Evolutionary conservation across 768 basidiomycete genomes (phyloP).

Genomic region (Boletus vermiculosoides): DNA sequence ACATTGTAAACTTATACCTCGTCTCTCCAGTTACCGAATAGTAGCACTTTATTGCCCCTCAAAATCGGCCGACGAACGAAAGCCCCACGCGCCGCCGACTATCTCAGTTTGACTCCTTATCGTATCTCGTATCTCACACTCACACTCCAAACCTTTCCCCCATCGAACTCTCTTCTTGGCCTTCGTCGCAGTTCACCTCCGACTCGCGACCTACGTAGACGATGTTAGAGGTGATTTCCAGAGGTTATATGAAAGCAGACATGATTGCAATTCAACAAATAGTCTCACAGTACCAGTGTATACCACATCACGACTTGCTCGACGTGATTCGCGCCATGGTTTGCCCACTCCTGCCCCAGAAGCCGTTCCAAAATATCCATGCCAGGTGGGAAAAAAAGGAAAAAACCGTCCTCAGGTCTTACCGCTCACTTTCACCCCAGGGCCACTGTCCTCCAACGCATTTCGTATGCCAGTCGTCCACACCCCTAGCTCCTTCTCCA

Average conservation of each 20-base stretch:
- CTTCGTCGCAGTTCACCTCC: too few relatives aligned
- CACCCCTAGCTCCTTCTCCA: slow-evolving; percentile 72
- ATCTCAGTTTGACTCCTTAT: too few relatives aligned
- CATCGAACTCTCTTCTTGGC: too few relatives aligned
- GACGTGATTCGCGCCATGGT: not conserved
- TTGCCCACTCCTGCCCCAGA: not conserved
- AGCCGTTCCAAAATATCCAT: too few relatives aligned
- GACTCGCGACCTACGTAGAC: too few relatives aligned
- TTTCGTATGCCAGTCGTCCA: slow-evolving; percentile 67
- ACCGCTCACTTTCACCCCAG: not conserved
- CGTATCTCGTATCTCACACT: too few relatives aligned
- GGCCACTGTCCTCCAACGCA: slow-evolving; percentile 49
- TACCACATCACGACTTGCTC: not conserved
- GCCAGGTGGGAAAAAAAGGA: not conserved
- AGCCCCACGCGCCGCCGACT: too few relatives aligned
- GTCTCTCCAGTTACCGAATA: too few relatives aligned
- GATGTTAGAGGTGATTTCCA: not conserved
- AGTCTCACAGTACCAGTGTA: not conserved
- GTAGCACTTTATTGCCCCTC: too few relatives aligned
- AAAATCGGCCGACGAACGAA: too few relatives aligned
- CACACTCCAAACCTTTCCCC: too few relatives aligned
- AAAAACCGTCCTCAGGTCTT: not conserved
- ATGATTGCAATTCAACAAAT: not conserved
- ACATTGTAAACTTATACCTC: too few relatives aligned
- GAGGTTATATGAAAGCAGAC: not conserved